Percentiles rank a stretch among this genome's conserved stretches.
Conservation (phyloP, 2,329 filamentous ascomycete species). For the Bipolaris victoriae region DNA sequence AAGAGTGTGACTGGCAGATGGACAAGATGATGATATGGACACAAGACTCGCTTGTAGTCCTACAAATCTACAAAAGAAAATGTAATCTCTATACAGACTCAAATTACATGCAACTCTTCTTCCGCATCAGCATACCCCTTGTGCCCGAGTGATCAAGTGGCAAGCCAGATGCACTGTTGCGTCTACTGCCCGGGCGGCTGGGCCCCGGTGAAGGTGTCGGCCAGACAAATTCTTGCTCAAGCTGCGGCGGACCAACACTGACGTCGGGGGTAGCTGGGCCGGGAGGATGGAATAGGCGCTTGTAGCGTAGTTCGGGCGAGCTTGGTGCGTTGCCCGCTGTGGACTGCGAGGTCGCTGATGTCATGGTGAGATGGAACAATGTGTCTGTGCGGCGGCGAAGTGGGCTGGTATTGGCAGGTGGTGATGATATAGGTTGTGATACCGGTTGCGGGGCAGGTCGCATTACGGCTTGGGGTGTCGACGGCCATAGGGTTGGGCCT, state of each 20-base stretch:
- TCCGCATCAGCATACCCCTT: slow-evolving; percentile 40
- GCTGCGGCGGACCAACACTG: slow-evolving; percentile 12
- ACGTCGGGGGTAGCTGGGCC: slow-evolving; percentile 25
- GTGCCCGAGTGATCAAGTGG: slow-evolving; percentile 41
- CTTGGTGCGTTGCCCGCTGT: slow-evolving; percentile 31
- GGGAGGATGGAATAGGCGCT: slow-evolving; percentile 49
- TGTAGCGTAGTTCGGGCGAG: slow-evolving; percentile 51
- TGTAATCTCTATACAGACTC: not conserved
- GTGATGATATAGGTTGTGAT: slow-evolving; percentile 24
- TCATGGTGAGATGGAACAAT: slow-evolving; percentile 35
- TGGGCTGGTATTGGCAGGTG: slow-evolving; percentile 7
- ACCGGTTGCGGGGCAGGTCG: slow-evolving; percentile 35
- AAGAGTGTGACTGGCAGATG: not conserved
- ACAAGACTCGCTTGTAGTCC: not conserved
- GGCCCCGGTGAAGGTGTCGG: slow-evolving; percentile 1
- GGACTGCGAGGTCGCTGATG: slow-evolving; percentile 18
- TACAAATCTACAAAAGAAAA: slow-evolving; percentile 7
- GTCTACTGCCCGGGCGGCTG: slow-evolving; percentile 25
- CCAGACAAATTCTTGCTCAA: not conserved
- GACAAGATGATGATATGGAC: not conserved
- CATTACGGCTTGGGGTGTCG: slow-evolving; percentile 24
- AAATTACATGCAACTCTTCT: slow-evolving; percentile 20
- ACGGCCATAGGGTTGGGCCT: slow-evolving; percentile 34
- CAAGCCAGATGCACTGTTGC: slow-evolving; percentile 25
- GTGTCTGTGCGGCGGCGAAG: slow-evolving; percentile 26